phyloP scores from a whole-genome alignment of 2,329 filamentous ascomycete species.

The Ceratocystis huliohia region DNA sequence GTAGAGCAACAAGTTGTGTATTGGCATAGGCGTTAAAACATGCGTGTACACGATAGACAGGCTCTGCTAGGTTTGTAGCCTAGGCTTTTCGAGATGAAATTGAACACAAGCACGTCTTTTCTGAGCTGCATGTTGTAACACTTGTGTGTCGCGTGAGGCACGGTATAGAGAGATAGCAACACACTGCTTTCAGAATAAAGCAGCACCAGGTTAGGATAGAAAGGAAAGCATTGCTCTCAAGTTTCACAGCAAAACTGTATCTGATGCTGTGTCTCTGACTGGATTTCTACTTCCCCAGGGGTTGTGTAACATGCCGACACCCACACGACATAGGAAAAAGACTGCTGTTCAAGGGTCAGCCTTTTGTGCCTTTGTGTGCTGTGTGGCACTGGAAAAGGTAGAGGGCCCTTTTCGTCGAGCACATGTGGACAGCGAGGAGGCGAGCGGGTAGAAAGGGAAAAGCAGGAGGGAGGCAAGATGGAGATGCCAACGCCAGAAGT shows the following conservation, averaged over 20 bases:
- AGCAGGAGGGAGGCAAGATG: neutral
- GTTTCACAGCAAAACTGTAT: neutral
- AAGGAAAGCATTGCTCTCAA: neutral
- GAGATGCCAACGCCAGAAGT: neutral
- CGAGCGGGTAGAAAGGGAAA: neutral
- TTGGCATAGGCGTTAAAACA: neutral
- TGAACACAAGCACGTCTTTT: neutral
- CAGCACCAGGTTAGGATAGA: neutral
- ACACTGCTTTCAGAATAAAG: neutral
- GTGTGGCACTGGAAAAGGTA: neutral
- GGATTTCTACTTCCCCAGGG: neutral
- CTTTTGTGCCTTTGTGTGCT: too few species aligned
- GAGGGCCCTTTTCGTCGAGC: neutral
- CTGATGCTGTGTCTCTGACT: neutral
- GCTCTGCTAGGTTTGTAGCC: neutral
- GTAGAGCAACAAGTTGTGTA: neutral
- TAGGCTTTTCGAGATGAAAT: neutral
- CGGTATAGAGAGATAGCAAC: neutral
- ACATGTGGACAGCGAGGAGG: neutral
- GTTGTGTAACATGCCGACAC: neutral
- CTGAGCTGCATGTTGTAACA: neutral
- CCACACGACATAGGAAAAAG: neutral
- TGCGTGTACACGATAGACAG: neutral
- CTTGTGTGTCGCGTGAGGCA: neutral
- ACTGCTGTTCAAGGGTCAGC: neutral